Evolutionary conservation across 2,329 filamentous ascomycete genomes (phyloP).

Genomic region (Pseudogymnoascus sp.): DNA sequence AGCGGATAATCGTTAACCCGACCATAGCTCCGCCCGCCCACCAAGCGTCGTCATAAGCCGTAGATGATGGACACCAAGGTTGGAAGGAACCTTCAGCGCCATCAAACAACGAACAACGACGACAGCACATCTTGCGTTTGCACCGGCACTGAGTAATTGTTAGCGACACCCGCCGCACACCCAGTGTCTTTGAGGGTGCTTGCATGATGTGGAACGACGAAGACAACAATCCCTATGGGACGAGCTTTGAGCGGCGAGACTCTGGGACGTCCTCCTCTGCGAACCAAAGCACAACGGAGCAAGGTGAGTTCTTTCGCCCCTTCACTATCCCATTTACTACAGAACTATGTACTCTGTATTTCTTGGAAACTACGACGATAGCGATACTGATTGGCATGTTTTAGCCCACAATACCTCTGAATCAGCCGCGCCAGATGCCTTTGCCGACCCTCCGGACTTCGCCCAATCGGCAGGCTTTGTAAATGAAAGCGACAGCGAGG

Average conservation of each 20-base stretch:
- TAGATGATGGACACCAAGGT: neutral
- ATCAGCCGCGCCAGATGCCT: constrained; percentile 61
- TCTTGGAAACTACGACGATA: constrained; percentile 29
- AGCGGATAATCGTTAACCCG: neutral
- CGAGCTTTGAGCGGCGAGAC: constrained; percentile 81
- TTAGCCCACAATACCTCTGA: constrained; percentile 57
- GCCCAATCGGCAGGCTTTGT: constrained; percentile 19
- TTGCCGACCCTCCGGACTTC: constrained; percentile 33
- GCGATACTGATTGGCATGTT: constrained; percentile 39
- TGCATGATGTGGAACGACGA: constrained; percentile 94
- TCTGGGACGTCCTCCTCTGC: constrained; percentile 63
- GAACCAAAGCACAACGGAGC: constrained; percentile 55
- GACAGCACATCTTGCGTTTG: neutral
- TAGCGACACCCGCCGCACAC: neutral
- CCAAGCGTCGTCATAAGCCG: constrained; percentile 2
- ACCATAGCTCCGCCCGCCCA: constrained; percentile 1
- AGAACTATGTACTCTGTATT: constrained; percentile 34
- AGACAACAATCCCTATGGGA: constrained; percentile 94
- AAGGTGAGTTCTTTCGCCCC: constrained; percentile 39
- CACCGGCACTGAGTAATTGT: neutral
- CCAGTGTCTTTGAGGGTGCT: neutral
- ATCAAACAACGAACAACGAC: constrained; percentile 2
- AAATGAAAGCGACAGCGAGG: constrained; percentile 37
- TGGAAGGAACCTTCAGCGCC: neutral
- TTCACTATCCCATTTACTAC: constrained; percentile 12